Evolutionary conservation across 2,329 filamentous ascomycete species (phyloP), one percentile per base, ranked within the genome.

Genomic region (Aspergillus caelatus): DNA sequence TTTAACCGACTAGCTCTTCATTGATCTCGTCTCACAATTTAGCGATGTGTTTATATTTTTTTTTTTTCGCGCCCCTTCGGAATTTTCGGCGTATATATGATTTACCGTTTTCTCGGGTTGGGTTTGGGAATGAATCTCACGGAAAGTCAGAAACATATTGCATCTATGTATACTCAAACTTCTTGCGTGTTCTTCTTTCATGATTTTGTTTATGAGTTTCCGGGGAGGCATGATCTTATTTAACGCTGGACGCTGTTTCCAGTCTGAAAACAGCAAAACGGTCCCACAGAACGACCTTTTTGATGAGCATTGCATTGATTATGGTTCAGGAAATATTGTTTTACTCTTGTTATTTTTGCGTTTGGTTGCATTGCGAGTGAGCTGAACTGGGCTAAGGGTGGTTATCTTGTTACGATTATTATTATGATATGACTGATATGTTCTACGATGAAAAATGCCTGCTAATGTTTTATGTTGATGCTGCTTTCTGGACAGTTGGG

Each of bases 391-490:
- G 59, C 65, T 57, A 58, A 61, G 59, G 62, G 62, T 60, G 68
- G 68, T 34, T 52, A 5, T 34, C 62, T 62, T 66, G 65, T 58
- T 68, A 59, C 67, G 65, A 70, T 62, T 67, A 70, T 66, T 67
- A 60, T 70, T 66, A 69, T 65, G 68, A 69, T 69, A 70, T 57
- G 68, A 70, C 64, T 66, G 62, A 57, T 54, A 66, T 66, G 68
- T 69, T 67, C 67, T 41, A 69, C 62, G 67, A 68, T 65, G 48
- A 54, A 60, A 66, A 66, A 52, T 65, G 67, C 62, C 57, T 64
- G 64, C 65, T 69, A 65, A 66, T 69, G 62, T 67, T 59, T 68
- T 62, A 62, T 57, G 19, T 62, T 53, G 26, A 46, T 57, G 61
- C 16, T 34, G 19, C 23, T 54, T 62, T 50, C 46, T 67, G 69